Base-by-base conservation (phyloP, 1,284 basidiomycete species). In the Puccinia polysora region DNA sequence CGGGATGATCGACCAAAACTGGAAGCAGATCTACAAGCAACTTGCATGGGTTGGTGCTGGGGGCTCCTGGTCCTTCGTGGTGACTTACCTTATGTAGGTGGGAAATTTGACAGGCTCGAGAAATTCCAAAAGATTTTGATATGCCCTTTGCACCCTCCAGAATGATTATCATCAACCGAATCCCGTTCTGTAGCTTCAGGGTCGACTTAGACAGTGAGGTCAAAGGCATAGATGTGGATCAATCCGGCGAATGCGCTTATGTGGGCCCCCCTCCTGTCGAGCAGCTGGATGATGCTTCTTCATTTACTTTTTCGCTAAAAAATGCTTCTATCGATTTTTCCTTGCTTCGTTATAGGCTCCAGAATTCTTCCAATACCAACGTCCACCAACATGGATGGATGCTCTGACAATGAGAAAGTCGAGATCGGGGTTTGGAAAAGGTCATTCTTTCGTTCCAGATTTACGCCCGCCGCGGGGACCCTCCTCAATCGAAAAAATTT, bases 11-110 rank as follows among this genome's bases (percentile, higher is more conserved):
- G 78, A 80, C 40, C 83, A 82, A 70, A 83, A 90, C 81, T 90
- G 83, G 82, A 85, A 87, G 74, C 89, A 87, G 76, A 83, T 94
- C 6, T 89, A 88, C 77, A 89, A 90, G 75, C 92, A 96, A 77
- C 82, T 94, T 74, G 87, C 87, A 2, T 95, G 91, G 81, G 84
- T 90, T 75, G 86, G 83, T 74, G 90, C 90, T 25, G 84, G 85
- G 6, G 84, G 83, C 74, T 83, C 76, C 1, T 85, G 83, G 82
- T 83, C 83, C 3, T 84, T 82, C 71, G 81, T 81, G 73, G 79
- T 84, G 69, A 84, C 83, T 43, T 82, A 81, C 73, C 81, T 83
- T 78, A 83, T 83, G 82, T 81, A 80, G 74, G 76, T 80, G 47
- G 45, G 47, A 49, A 25, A 34, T 34, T 20, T 38, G 8, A 20